Base-by-base conservation (phyloP, 805 yeast genomes). In the Cyberlindnera sargentensis region DNA sequence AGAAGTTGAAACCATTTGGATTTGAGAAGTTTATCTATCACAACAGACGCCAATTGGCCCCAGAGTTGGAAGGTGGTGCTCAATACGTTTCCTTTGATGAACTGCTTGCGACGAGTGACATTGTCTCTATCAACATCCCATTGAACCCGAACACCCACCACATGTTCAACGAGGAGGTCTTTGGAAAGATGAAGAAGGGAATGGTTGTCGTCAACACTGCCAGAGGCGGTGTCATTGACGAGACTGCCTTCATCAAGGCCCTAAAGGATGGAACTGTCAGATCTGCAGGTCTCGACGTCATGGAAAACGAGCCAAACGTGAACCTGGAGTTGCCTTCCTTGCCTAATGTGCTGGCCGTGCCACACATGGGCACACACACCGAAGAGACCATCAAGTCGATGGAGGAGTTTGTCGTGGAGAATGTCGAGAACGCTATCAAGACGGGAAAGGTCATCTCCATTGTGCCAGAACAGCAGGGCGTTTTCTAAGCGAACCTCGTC, bases 321-420 rank as follows among this genome's bases (percentile, higher is more conserved):
- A 73, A 82, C 36, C 64, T 72, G 57, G 89, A 83, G 47, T 66
- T 84, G 49, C 63, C 73, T 39, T 66, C 68, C 29, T 64, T 82
- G 63, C 84, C 85, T 10, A 82, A 82, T 49, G 86, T 80, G n/a
- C 71, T 84, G 9, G 75, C 85, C 31, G 67, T 85, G 51, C 97
- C 97, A 11, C 97, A 89, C 61, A 80, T 86, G 83, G 97, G 96
- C 27, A 86, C 96, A 0, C 80, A 79, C 59, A 70, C 91, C 4
- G 64, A 65, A 41, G 95, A 88, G 64, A 84, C 95, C 3, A 76
- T 84, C 56, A 66, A 70, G 52, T 74, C 75, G 53, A 86, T 93
- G 96, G 96, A 90, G 65, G 79, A 76, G 52, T 77, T 77, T 60
- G 87, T 82, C 30, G 79, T 85, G 27, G 72, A 73, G 30, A 93